Evolutionary conservation across 2,329 filamentous ascomycete species (phyloP), one percentile per base, ranked within the genome.

Genomic region (Xylaria sp.): DNA sequence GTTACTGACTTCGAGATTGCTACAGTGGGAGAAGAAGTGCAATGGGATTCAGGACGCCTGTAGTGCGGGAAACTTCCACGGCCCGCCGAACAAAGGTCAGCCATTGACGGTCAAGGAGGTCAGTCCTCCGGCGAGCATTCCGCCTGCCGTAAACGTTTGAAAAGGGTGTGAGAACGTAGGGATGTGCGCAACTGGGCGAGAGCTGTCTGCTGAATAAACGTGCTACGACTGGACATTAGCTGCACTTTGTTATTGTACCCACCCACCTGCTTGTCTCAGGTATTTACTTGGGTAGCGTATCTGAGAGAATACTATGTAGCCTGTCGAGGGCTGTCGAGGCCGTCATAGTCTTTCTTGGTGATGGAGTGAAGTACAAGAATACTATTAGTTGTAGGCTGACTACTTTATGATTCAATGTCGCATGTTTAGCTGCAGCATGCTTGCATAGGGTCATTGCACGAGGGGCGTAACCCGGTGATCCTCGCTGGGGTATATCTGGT

Each of bases 21-120:
- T 32, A 15, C n/a, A 58, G 41, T 93, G 89, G 89, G 85, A 89
- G 75, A 76, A 80, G 13, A 91, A 90, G 81, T 94, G 92, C 81
- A 78, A 79, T 44, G 78, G 71, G 2, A 81, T 88, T 62, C 80
- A 84, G 74, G 73, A 76, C 8, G 79, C 76, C 3, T 89, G 87
- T 74, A 71, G 77, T n/a, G 75, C 76, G 0, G 78, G 80, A 1
- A 70, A 82, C 65, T 86, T 82, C 63, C 76, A 76, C 6, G 88
- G 88, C 0, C 87, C 87, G 41, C 84, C 85, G 6, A 76, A 82
- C 66, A 76, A 78, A 61, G 82, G 80, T 28, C 79, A 82, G 66
- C 75, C 76, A 39, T 80, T 84, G n/a, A 48, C 56, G 7, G 61
- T 74, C 64, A 62, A 72, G 57, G 69, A 76, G 48, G 75, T 76